A percentile compares a stretch with the other conserved stretches of the same genome.
These are phyloP conservation scores for Ramaria rubella DNA, from an alignment of 768 basidiomycete species.

Conservation along the genomic window DNA sequence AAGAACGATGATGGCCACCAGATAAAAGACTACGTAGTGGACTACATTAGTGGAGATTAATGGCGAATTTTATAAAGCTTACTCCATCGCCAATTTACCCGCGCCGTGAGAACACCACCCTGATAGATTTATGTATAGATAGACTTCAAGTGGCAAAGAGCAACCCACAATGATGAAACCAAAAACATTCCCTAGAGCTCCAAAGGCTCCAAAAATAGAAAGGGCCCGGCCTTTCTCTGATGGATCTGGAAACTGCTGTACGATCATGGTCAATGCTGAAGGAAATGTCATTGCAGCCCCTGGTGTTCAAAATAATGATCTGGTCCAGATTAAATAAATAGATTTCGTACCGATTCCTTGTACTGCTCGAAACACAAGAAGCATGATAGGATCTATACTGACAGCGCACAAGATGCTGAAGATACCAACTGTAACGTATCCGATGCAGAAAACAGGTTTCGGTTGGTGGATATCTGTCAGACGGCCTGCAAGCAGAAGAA, in stretches of 20 bases:
- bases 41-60: background rate
- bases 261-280: constrained; percentile 43
- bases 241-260: constrained; percentile 43
- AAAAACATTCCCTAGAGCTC: constrained; percentile 39
- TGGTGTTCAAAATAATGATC: constrained; percentile 11
- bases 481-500: constrained; percentile 32
- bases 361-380: constrained; percentile 28
- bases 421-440: constrained; percentile 22
- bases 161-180: constrained; percentile 5
- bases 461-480: constrained; percentile 33
- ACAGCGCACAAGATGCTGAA: constrained; percentile 28
- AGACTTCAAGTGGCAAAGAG: background rate
- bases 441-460: constrained; percentile 26
- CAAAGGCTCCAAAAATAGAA: constrained; percentile 39
- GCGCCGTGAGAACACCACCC: constrained; percentile 9
- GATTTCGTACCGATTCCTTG: constrained; percentile 20
- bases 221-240: constrained; percentile 42
- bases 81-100: constrained; percentile 8
- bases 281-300: constrained; percentile 47
- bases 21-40: constrained; percentile 35
- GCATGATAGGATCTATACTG: constrained; percentile 24
- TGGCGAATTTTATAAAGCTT: background rate
- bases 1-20: constrained; percentile 34
- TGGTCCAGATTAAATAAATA: background rate
- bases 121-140: background rate